Conservation (phyloP, 2,329 filamentous ascomycete genomes). For the Neoascochyta sp. region DNA sequence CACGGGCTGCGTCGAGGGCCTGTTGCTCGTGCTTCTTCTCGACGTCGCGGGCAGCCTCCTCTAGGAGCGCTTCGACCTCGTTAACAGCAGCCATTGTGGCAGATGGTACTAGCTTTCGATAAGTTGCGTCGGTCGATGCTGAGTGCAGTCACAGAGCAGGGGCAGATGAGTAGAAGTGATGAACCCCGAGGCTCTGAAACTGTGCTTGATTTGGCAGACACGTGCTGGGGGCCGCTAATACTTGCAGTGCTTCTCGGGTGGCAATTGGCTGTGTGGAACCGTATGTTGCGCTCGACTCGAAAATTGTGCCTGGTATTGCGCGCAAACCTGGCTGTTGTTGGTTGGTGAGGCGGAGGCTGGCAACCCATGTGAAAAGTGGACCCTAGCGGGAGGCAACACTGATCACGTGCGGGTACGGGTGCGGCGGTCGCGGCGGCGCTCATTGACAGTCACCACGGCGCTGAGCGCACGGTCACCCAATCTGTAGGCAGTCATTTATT, state of each 20-base stretch:
- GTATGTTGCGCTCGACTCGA: slow-evolving; percentile 8
- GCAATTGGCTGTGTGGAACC: slow-evolving; percentile 12
- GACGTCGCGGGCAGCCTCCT: slow-evolving; percentile 47
- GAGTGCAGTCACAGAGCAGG: slow-evolving; percentile 18
- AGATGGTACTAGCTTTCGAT: slow-evolving; percentile 22
- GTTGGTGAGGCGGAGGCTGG: slow-evolving; percentile 5
- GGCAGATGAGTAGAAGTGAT: slow-evolving; percentile 16
- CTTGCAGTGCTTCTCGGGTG: slow-evolving; percentile 8
- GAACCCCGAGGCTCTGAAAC: slow-evolving; percentile 18
- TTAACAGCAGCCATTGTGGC: slow-evolving; percentile 44
- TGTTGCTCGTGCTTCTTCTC: slow-evolving; percentile 16
- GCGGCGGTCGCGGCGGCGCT: too few relatives aligned
- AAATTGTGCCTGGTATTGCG: slow-evolving; percentile 11
- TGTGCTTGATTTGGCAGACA: slow-evolving; percentile 19
- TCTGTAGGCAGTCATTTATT: too few relatives aligned
- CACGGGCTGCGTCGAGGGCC: slow-evolving; percentile 29
- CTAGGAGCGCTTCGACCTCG: slow-evolving; percentile 87
- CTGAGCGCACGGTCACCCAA: too few relatives aligned
- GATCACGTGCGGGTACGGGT: too few relatives aligned
- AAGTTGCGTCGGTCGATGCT: slow-evolving; percentile 19
- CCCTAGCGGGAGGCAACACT: too few relatives aligned
- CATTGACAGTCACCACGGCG: too few relatives aligned
- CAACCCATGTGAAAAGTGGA: slow-evolving; percentile 7
- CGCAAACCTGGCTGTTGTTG: slow-evolving; percentile 8
- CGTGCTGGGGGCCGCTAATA: slow-evolving; percentile 13